A percentile compares a stretch with the other conserved stretches of the same genome.
Conservation (phyloP, 2,329 filamentous ascomycete genomes). For the Pestalotiopsis sp. region DNA sequence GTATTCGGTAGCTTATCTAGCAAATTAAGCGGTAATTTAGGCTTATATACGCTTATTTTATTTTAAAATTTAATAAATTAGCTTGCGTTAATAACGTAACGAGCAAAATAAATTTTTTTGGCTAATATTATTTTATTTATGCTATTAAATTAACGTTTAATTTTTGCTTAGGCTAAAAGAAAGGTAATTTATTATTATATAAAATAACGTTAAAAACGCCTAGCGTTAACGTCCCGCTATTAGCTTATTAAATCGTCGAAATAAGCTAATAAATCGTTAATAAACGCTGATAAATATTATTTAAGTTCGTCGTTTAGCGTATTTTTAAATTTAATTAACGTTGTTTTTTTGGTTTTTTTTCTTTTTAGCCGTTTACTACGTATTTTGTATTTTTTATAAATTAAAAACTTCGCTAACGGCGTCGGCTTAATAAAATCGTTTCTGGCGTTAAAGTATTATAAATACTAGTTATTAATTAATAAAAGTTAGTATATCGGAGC, state of each 20-base stretch:
- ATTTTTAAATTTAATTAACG: background rate
- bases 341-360: conserved; percentile 4
- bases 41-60: conserved; percentile 1
- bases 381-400: conserved; percentile 6
- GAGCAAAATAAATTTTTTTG: background rate
- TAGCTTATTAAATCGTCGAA: background rate
- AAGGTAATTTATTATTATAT: conserved; percentile 10
- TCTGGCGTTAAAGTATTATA: conserved; percentile 1
- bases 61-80: conserved; percentile 5
- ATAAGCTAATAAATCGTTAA: background rate
- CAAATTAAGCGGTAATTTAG: conserved; percentile 5
- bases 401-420: background rate
- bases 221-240: conserved; percentile 1
- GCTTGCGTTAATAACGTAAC: background rate
- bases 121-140: conserved; percentile 9
- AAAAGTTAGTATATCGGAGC: background rate
- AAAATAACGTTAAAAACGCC: conserved; percentile 3
- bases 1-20: conserved; percentile 4
- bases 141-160: conserved; percentile 14
- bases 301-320: conserved; percentile 1
- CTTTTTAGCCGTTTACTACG: conserved; percentile 1
- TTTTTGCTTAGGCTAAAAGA: conserved; percentile 5
- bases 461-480: background rate
- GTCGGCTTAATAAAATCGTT: conserved; percentile 2
- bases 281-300: background rate